A percentile compares a stretch with the other conserved stretches of the same genome.
Evolutionary conservation across 768 basidiomycete species (phyloP).

Genomic region (Suillus variegatus): DNA sequence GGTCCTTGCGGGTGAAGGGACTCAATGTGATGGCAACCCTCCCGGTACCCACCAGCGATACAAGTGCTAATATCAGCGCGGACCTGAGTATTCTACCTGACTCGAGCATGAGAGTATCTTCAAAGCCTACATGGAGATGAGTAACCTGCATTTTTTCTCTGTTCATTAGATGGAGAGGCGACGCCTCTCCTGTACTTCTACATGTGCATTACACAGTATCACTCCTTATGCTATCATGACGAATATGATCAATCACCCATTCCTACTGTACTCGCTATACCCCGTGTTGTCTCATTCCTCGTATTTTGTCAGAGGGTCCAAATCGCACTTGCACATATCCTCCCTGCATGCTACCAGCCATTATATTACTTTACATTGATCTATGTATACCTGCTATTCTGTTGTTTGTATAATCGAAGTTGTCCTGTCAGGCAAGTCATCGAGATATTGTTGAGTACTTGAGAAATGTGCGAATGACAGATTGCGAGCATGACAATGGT

Average conservation of each 20-base stretch:
- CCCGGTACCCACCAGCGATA: conserved; percentile 38
- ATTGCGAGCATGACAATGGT: neutral
- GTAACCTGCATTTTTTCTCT: conserved; percentile 13
- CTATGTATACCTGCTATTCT: conserved; percentile 23
- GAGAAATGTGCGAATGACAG: neutral
- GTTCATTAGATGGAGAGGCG: conserved; percentile 14
- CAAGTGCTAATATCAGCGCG: conserved; percentile 42
- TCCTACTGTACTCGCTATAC: conserved; percentile 13
- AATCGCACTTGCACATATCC: conserved; percentile 2
- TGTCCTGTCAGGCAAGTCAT: neutral
- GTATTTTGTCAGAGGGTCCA: conserved; percentile 11
- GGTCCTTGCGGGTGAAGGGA: conserved; percentile 35
- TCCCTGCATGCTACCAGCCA: conserved; percentile 21
- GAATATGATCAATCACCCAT: conserved; percentile 5
- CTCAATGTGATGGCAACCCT: conserved; percentile 34
- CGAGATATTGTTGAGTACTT: neutral
- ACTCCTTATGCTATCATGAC: neutral
- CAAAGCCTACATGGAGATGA: conserved; percentile 64
- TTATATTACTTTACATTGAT: conserved; percentile 28
- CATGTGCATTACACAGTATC: conserved; percentile 2
- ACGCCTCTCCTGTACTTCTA: conserved; percentile 21
- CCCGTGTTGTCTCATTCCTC: conserved; percentile 15
- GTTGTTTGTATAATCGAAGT: conserved; percentile 17
- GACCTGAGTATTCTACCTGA: conserved; percentile 29
- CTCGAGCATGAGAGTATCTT: conserved; percentile 44